These are phyloP conservation scores for Podochytrium sp. DNA, from an alignment of 192 early-diverging fungal genomes.

Conservation along the genomic window DNA sequence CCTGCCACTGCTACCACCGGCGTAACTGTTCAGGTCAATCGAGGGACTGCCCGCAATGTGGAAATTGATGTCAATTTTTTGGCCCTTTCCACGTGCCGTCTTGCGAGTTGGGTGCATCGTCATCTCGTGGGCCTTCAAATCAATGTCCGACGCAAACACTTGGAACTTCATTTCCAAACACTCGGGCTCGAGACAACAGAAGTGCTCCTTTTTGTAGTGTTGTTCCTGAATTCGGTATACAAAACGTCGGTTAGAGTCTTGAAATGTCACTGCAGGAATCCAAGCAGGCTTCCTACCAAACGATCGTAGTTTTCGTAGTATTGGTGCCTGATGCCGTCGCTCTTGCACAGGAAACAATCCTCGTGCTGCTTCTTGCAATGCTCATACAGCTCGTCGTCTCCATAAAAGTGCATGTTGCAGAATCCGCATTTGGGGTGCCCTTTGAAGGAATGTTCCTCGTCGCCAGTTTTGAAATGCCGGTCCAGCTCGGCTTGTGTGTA, in stretches of 20 bases:
- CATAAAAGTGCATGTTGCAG: conserved; percentile 82
- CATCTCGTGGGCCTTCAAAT: conserved; percentile 84
- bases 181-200: conserved; percentile 73
- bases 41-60: conserved; percentile 43
- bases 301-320: conserved; percentile 85
- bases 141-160: conserved; percentile 90
- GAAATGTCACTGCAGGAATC: neutral
- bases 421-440: conserved; percentile 94
- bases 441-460: conserved; percentile 57
- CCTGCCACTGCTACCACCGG: neutral
- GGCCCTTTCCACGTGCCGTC: conserved; percentile 32
- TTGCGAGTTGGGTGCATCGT: conserved; percentile 38
- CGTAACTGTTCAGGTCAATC: conserved; percentile 20
- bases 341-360: conserved; percentile 87
- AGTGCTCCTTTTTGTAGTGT: conserved; percentile 85
- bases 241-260: too few relatives aligned
- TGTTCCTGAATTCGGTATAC: conserved; percentile 46
- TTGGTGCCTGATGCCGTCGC: conserved; percentile 74
- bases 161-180: conserved; percentile 96
- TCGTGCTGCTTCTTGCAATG: conserved; percentile 94
- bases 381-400: conserved; percentile 90
- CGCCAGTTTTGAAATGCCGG: conserved; percentile 76
- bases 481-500: conserved; percentile 77
- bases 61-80: conserved; percentile 47
- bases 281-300: conserved; percentile 58